These are phyloP conservation scores for Penicillium sp. DNA, from an alignment of 2,329 filamentous ascomycete genomes.

Conservation along the genomic window DNA sequence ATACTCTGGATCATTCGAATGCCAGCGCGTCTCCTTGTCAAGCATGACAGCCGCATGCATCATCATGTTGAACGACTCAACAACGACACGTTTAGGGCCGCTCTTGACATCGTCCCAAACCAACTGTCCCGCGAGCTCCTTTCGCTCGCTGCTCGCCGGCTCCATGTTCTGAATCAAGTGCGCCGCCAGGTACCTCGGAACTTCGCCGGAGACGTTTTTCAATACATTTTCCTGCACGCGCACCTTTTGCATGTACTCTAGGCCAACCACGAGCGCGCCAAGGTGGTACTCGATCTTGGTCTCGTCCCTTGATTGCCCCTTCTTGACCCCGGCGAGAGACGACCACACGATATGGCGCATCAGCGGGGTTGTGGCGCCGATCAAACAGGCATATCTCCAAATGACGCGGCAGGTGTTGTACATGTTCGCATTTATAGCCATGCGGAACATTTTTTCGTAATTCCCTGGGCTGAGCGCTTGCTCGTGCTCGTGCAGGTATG, in stretches of 20 bases:
- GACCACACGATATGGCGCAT: constrained; percentile 32
- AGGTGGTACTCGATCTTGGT: constrained; percentile 22
- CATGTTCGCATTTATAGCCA: constrained; percentile 34
- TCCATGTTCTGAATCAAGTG: constrained; percentile 20
- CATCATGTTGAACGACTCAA: constrained; percentile 27
- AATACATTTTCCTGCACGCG: constrained; percentile 14
- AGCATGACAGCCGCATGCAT: constrained; percentile 31
- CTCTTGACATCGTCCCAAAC: constrained; percentile 27
- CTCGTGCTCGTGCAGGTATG: background rate
- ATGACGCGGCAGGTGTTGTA: constrained; percentile 45
- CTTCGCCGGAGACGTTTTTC: constrained; percentile 22
- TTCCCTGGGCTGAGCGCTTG: constrained; percentile 23
- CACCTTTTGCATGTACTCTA: constrained; percentile 20
- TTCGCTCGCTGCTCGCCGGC: constrained; percentile 19
- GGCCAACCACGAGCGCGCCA: constrained; percentile 32
- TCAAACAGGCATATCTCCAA: constrained; percentile 47
- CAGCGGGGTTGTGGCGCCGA: constrained; percentile 25
- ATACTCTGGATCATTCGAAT: background rate
- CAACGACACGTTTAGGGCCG: constrained; percentile 21
- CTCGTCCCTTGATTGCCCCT: constrained; percentile 20
- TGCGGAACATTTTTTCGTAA: constrained; percentile 38
- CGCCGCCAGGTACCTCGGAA: constrained; percentile 23
- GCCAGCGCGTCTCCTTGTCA: constrained; percentile 29
- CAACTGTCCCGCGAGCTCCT: constrained; percentile 23
- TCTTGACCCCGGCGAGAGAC: too few species aligned